Evolutionary conservation across 257 asterid species (phyloP).

Genomic region (Solanum ossicruentum): DNA sequence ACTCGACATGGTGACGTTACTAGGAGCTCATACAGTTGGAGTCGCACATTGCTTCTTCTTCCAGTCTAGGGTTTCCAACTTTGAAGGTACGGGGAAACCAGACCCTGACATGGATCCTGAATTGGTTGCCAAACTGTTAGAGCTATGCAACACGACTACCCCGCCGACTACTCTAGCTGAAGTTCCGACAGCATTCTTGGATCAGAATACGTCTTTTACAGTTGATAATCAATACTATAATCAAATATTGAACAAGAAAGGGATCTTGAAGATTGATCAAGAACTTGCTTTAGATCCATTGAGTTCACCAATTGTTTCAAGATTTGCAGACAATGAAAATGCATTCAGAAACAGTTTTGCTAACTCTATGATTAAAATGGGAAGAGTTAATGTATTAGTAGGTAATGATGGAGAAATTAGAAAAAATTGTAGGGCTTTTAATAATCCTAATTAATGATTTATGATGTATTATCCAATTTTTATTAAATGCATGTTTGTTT

Average conservation of each 20-base stretch:
- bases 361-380: slow-evolving; percentile 19
- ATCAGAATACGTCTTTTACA: slow-evolving; percentile 46
- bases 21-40: slow-evolving; percentile 79
- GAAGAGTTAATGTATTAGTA: slow-evolving; percentile 8
- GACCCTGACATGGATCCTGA: slow-evolving; percentile 26
- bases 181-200: slow-evolving; percentile 31
- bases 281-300: slow-evolving; percentile 33
- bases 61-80: slow-evolving; percentile 32
- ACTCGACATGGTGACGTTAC: slow-evolving; percentile 52
- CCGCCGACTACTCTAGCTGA: slow-evolving; percentile 19
- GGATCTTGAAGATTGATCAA: slow-evolving; percentile 63
- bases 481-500: neutral
- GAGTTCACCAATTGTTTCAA: slow-evolving; percentile 18
- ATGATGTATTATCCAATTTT: neutral
- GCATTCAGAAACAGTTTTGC: slow-evolving; percentile 4
- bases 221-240: slow-evolving; percentile 60
- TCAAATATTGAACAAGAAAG: slow-evolving; percentile 35
- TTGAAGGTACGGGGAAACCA: slow-evolving; percentile 13
- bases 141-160: slow-evolving; percentile 22
- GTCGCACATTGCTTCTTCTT: slow-evolving; percentile 54
- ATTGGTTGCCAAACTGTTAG: slow-evolving; percentile 22
- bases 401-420: slow-evolving; percentile 24
- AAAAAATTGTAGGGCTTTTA: slow-evolving; percentile 19
- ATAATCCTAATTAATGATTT: neutral
- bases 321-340: slow-evolving; percentile 1